Evolutionary conservation across 2,329 filamentous ascomycete genomes (phyloP).

Genomic region (Chaetothyriales sp.): DNA sequence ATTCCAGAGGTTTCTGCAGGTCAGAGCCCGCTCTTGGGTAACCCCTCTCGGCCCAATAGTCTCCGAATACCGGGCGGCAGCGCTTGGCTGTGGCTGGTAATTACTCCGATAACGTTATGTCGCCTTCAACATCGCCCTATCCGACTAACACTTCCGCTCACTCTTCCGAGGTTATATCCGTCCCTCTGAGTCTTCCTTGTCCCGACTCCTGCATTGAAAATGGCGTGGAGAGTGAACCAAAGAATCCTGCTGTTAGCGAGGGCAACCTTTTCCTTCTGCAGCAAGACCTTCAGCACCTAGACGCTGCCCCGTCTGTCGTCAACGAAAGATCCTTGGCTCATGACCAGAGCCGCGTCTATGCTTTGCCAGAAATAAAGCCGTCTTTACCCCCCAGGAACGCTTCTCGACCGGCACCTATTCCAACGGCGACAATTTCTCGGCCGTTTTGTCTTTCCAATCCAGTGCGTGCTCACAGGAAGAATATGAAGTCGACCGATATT

Average conservation of each 20-base stretch:
- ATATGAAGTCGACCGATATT: conserved; percentile 42
- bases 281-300: conserved; percentile 30
- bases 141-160: background rate
- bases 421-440: conserved; percentile 17
- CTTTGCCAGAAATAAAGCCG: conserved; percentile 11
- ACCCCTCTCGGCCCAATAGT: background rate
- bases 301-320: conserved; percentile 24
- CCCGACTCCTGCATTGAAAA: conserved; percentile 13
- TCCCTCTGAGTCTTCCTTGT: conserved; percentile 12
- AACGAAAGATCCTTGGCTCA: conserved; percentile 19
- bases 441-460: conserved; percentile 24
- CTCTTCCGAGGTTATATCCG: background rate
- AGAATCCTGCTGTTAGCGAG: conserved; percentile 19
- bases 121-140: background rate
- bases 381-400: conserved; percentile 10
- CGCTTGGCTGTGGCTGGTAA: background rate
- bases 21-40: background rate
- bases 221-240: conserved; percentile 17
- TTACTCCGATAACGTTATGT: background rate
- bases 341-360: background rate
- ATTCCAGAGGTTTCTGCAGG: background rate
- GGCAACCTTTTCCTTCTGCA: conserved; percentile 22
- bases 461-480: conserved; percentile 32
- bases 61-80: background rate
- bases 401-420: conserved; percentile 9